Conservation (phyloP, 768 basidiomycete species). For the Termitomyces sp. region DNA sequence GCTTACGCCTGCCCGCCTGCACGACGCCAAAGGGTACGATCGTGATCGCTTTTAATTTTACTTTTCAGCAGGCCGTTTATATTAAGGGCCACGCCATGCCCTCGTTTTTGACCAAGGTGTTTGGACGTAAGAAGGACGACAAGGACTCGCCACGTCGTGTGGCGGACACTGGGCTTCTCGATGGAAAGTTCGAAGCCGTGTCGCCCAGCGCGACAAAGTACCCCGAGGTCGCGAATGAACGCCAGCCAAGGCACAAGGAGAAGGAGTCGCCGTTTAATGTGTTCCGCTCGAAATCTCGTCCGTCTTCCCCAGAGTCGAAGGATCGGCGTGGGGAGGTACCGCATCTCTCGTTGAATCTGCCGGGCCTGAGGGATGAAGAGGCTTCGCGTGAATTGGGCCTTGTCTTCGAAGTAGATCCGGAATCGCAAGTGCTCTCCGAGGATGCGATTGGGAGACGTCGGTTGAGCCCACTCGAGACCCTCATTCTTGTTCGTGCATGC, state of each 20-base stretch:
- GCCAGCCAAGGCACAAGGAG: constrained; percentile 32
- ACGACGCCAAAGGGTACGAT: background rate
- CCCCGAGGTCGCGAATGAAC: constrained; percentile 27
- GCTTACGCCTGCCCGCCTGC: background rate
- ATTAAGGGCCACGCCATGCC: constrained; percentile 41
- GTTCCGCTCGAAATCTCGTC: constrained; percentile 45
- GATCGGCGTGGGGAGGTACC: constrained; percentile 39
- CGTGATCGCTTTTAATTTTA: constrained; percentile 1
- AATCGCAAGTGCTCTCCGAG: constrained; percentile 42
- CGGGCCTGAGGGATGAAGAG: constrained; percentile 43
- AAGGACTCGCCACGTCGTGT: constrained; percentile 31
- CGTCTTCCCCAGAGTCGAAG: constrained; percentile 26
- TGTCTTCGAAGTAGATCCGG: constrained; percentile 57
- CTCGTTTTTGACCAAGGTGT: constrained; percentile 74
- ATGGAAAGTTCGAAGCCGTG: constrained; percentile 72
- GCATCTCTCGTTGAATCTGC: constrained; percentile 59
- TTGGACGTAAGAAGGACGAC: constrained; percentile 67
- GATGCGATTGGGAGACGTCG: constrained; percentile 50
- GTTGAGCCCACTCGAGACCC: constrained; percentile 58
- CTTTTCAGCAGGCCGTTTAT: constrained; percentile 8
- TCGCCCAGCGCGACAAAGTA: constrained; percentile 42
- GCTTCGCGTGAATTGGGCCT: constrained; percentile 45
- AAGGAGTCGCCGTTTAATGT: constrained; percentile 42
- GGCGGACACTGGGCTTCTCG: constrained; percentile 48
- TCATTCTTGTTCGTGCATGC: constrained; percentile 61